Base-by-base conservation (phyloP, 2,329 filamentous ascomycete genomes). In the Xylaria polymorpha region DNA sequence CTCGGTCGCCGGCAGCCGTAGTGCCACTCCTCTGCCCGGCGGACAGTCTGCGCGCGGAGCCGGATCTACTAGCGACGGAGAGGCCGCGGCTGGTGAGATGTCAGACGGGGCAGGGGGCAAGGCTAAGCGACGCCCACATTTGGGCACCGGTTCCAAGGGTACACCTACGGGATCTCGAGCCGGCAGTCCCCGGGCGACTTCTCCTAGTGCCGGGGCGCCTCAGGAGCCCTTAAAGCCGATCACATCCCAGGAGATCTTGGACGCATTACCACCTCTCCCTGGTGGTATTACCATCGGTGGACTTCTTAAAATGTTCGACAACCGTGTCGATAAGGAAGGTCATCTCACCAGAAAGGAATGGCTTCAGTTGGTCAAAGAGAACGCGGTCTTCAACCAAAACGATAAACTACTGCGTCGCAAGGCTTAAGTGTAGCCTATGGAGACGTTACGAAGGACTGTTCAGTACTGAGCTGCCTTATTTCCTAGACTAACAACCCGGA, bases 21-120 rank as follows among this genome's bases (percentile, higher is more conserved):
- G 86, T 20, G 83, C 82, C 14, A 90, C 88, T 9, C 88, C 88
- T 20, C 76, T 88, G 53, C 83, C 86, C 25, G 81, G 81, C 7
- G 76, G 80, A n/a, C 83, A 81, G 57, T 81, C 82, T 64, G 73
- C 76, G 60, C 83, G 84, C 65, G 85, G 81, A 58, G 86, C 86
- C 57, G 89, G 87, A 44, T 90, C 90, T 56, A 87, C 87, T 63
- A 93, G 91, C 73, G 92, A 94, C 72, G 91, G 89, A 25, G 92
- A 94, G 77, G 90, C 85, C 46, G 93, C 91, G 1, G 90, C 85
- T 44, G 90, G 89, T 43, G 89, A 91, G 75, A 90, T 88, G 82
- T 90, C 88, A 1, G 89, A 91, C 71, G 85, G 85, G 4, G 83
- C 81, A 12, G 78, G 83, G 64, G 81, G 81, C 61, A 86, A 66